Evolutionary conservation across 2,329 filamentous ascomycete genomes (phyloP).

Genomic region (Ceratocystis colombiana): DNA sequence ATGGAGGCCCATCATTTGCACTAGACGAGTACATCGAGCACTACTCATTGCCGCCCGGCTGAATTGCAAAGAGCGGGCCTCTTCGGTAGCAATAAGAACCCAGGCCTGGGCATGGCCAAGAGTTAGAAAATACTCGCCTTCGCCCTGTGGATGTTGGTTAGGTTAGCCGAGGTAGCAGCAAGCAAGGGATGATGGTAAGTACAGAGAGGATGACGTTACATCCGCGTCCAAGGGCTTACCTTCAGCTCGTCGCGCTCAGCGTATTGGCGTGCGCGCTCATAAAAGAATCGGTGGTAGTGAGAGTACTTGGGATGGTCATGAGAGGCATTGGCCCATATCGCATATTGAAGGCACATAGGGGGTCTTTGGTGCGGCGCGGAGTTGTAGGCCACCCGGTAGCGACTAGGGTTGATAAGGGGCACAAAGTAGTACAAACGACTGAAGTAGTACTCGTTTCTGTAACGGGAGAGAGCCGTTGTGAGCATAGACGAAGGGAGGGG

Average conservation of each 20-base stretch:
- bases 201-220: neutral
- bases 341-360: slow-evolving; percentile 73
- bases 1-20: slow-evolving; percentile 78
- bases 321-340: slow-evolving; percentile 75
- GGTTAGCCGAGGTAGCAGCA: neutral
- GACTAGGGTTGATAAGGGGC: slow-evolving; percentile 67
- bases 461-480: slow-evolving; percentile 9
- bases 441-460: slow-evolving; percentile 66
- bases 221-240: slow-evolving; percentile 31
- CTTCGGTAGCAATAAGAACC: slow-evolving; percentile 63
- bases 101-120: slow-evolving; percentile 74
- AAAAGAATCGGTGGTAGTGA: slow-evolving; percentile 65
- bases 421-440: slow-evolving; percentile 58
- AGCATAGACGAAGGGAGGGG: neutral
- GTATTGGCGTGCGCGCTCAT: slow-evolving; percentile 72
- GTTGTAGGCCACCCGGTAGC: slow-evolving; percentile 67
- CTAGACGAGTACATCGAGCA: slow-evolving; percentile 58
- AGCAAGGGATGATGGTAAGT: neutral
- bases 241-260: slow-evolving; percentile 76
- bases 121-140: slow-evolving; percentile 70
- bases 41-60: slow-evolving; percentile 76
- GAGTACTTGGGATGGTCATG: slow-evolving; percentile 62
- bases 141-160: slow-evolving; percentile 38
- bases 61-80: slow-evolving; percentile 78
- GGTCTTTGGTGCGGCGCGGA: slow-evolving; percentile 63